phyloP scores from a whole-genome alignment of 768 basidiomycete species.

The Hericium erinaceus region DNA sequence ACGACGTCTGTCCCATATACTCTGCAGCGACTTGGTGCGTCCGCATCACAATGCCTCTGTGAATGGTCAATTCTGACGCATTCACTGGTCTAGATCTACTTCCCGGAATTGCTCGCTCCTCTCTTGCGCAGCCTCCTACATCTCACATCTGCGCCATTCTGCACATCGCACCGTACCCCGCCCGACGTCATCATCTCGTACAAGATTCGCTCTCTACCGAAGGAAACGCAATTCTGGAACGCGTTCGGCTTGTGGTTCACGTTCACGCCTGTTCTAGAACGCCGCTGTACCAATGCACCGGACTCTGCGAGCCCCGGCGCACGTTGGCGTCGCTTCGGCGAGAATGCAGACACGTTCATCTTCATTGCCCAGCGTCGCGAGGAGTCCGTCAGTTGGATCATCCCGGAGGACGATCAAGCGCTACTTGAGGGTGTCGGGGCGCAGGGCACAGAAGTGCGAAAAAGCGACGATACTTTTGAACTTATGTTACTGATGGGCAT shows the following conservation, averaged over 20 bases:
- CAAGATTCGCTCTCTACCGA: slow-evolving; percentile 62
- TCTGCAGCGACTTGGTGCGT: slow-evolving; percentile 81
- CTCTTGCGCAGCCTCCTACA: slow-evolving; percentile 68
- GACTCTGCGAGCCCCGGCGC: too few species aligned
- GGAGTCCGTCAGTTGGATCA: slow-evolving; percentile 47
- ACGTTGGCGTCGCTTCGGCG: slow-evolving; percentile 15
- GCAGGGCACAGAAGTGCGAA: slow-evolving; percentile 29
- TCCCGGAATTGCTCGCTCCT: slow-evolving; percentile 71
- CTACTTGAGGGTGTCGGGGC: slow-evolving; percentile 53
- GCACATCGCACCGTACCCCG: background rate
- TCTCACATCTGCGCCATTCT: slow-evolving; percentile 49
- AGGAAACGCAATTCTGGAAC: slow-evolving; percentile 70
- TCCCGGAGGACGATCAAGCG: slow-evolving; percentile 43
- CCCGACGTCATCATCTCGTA: slow-evolving; percentile 59
- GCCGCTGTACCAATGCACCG: slow-evolving; percentile 8
- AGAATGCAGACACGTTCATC: slow-evolving; percentile 35
- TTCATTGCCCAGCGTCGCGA: slow-evolving; percentile 51
- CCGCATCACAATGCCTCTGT: background rate
- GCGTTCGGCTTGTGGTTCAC: slow-evolving; percentile 75
- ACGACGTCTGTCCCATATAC: slow-evolving; percentile 45
- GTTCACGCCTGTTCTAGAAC: slow-evolving; percentile 45
- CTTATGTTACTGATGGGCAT: slow-evolving; percentile 39
- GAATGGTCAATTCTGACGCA: background rate
- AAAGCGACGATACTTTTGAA: slow-evolving; percentile 66
- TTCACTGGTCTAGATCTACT: slow-evolving; percentile 57